Base-by-base conservation (phyloP, 768 basidiomycete genomes). In the Sporobolomyces roseus region DNA sequence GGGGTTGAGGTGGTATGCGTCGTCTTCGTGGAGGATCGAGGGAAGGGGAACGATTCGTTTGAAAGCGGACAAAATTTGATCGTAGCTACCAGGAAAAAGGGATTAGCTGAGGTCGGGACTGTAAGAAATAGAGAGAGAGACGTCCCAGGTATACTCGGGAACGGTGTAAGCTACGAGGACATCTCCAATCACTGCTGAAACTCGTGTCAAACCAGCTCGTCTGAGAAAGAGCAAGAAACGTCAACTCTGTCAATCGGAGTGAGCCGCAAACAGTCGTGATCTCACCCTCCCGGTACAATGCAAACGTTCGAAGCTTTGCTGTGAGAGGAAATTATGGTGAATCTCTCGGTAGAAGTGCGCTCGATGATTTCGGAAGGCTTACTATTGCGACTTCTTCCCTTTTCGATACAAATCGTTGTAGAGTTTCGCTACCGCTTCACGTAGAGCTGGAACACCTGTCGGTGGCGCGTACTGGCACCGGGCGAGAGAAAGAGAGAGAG, bases 401-500 rank as follows among this genome's bases (percentile, higher is more conserved):
- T 88, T 79, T 38, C 93, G 85, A 78, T 94, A 94, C 3, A 88
- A 89, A 56, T 84, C 81, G 77, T 97, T 97, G 81, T 97, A 97
- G 58, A 93, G 78, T 68, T 88, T 81, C 16, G 93, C 93, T 35
- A 97, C 93, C 3, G 92, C 91, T 77, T 91, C 87, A 33, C 93
- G 85, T 27, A 97, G 85, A 19, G 61, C 86, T 81, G 88, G 93
- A 38, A 94, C 87, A 38, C 93, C 93, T 1, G 91, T 89, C 8
- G 93, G 94, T 0, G 93, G 92, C 4, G 90, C 93, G 75, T 96
- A 96, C 78, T n/a, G n/a, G n/a, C n/a, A n/a, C n/a, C n/a, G n/a
- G n/a, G n/a, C n/a, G n/a, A n/a, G n/a, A n/a, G n/a, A n/a, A n/a
- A n/a, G n/a, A n/a, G n/a, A n/a, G n/a, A n/a, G n/a, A n/a, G n/a